These are phyloP conservation scores for Talaromyces adpressus DNA, from an alignment of 495 filamentous ascomycete species.

Conservation along the genomic window DNA sequence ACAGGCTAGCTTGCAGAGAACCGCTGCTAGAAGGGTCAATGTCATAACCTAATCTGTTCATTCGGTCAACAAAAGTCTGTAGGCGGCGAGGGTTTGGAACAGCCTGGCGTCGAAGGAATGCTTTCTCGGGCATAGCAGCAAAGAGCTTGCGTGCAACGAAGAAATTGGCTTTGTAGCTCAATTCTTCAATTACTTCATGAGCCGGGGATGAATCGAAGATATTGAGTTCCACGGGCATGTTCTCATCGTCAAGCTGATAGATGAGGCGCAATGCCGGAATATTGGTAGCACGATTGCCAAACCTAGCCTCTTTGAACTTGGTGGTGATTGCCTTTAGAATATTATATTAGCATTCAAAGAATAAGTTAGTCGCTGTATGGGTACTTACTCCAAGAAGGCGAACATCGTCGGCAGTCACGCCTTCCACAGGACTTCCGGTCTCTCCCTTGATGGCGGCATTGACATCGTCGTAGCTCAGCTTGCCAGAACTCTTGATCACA, in stretches of 20 bases:
- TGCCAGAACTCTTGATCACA: slow-evolving; percentile 84
- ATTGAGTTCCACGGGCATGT: slow-evolving; percentile 91
- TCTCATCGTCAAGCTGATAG: slow-evolving; percentile 96
- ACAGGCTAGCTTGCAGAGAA: slow-evolving; percentile 84
- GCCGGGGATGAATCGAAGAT: slow-evolving; percentile 87
- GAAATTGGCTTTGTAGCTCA: slow-evolving; percentile 83
- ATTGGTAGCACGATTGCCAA: slow-evolving; percentile 66
- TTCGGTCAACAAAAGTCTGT: slow-evolving; percentile 83
- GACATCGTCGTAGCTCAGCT: slow-evolving; percentile 75
- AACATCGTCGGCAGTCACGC: slow-evolving; percentile 62
- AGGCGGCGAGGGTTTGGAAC: slow-evolving; percentile 81
- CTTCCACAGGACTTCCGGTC: slow-evolving; percentile 48
- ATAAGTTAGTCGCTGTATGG: background rate
- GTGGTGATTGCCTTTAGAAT: slow-evolving; percentile 57
- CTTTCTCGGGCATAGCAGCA: slow-evolving; percentile 79
- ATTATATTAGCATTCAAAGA: slow-evolving; percentile 20
- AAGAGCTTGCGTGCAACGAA: slow-evolving; percentile 82
- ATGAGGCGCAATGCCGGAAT: slow-evolving; percentile 82
- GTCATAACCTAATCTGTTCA: slow-evolving; percentile 82
- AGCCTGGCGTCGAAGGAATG: slow-evolving; percentile 79
- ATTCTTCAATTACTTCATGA: slow-evolving; percentile 90
- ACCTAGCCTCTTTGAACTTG: slow-evolving; percentile 81
- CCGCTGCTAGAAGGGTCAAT: slow-evolving; percentile 88
- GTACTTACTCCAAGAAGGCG: slow-evolving; percentile 63
- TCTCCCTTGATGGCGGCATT: slow-evolving; percentile 66